A percentile compares a stretch with the other conserved stretches of the same genome.
Evolutionary conservation across 305 asterid genomes (phyloP).

Genomic region (Fraxinus paxiana): DNA sequence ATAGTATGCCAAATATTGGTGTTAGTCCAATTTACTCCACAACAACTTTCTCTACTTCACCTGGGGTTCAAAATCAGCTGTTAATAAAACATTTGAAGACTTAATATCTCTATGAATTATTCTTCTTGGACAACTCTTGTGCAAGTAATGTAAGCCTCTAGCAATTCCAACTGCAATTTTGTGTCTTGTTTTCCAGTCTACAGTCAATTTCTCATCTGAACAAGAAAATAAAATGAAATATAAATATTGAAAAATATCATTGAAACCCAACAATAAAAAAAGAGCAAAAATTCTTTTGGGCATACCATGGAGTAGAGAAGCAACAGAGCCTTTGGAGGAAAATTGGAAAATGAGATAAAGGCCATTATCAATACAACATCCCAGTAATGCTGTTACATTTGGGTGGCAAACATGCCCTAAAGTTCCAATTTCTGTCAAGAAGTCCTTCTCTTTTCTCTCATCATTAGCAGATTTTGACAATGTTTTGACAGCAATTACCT

Average conservation of each 20-base stretch:
- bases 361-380: slow-evolving; percentile 86
- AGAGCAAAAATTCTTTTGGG: not conserved
- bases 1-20: no score
- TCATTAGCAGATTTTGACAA: slow-evolving; percentile 58
- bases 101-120: slow-evolving; percentile 86
- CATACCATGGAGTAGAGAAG: slow-evolving; percentile 81
- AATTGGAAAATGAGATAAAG: slow-evolving; percentile 85
- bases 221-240: not conserved
- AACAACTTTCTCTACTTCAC: slow-evolving; percentile 21
- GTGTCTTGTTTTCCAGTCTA: slow-evolving; percentile 83
- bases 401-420: slow-evolving; percentile 54
- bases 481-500: slow-evolving; percentile 76
- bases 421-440: slow-evolving; percentile 83
- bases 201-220: slow-evolving; percentile 53
- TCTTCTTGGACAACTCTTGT: slow-evolving; percentile 80
- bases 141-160: slow-evolving; percentile 73
- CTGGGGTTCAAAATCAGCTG: slow-evolving; percentile 59
- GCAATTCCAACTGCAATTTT: slow-evolving; percentile 84
- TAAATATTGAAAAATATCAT: slow-evolving; percentile 22
- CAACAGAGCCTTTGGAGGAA: slow-evolving; percentile 83
- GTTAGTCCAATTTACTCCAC: no score
- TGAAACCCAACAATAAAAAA: not conserved
- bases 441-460: slow-evolving; percentile 87
- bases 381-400: slow-evolving; percentile 59
- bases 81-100: slow-evolving; percentile 63